Percentiles rank a stretch among this genome's conserved stretches.
These are phyloP conservation scores for Cyberlindnera sargentensis DNA, from an alignment of 805 yeast species.

Conservation along the genomic window DNA sequence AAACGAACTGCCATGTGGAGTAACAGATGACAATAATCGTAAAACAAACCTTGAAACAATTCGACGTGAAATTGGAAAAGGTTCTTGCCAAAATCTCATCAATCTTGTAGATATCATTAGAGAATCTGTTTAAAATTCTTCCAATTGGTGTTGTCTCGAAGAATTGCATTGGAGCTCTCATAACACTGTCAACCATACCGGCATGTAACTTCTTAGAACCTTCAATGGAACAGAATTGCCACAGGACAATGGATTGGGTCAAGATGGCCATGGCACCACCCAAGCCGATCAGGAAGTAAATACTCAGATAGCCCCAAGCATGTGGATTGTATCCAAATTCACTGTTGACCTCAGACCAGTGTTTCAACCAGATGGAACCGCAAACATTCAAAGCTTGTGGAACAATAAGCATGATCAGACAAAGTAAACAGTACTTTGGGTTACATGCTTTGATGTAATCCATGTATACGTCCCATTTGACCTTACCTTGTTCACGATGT, in stretches of 20 bases:
- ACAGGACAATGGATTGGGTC: conserved; percentile 59
- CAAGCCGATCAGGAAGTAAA: conserved; percentile 72
- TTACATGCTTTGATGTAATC: conserved; percentile 89
- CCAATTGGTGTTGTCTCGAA: conserved; percentile 96
- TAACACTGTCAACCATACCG: conserved; percentile 62
- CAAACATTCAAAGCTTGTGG: conserved; percentile 56
- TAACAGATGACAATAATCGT: conserved; percentile 74
- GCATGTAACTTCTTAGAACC: conserved; percentile 76
- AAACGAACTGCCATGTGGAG: conserved; percentile 82
- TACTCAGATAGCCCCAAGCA: conserved; percentile 61
- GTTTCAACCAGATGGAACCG: conserved; percentile 89
- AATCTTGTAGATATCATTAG: conserved; percentile 83
- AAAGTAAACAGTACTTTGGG: conserved; percentile 51
- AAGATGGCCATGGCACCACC: conserved; percentile 54
- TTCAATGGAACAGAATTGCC: conserved; percentile 76
- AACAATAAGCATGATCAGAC: conserved; percentile 46
- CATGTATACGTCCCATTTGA: conserved; percentile 76
- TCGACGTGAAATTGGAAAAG: conserved; percentile 59
- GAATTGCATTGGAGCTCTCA: conserved; percentile 91
- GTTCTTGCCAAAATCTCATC: conserved; percentile 74
- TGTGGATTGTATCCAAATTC: conserved; percentile 62
- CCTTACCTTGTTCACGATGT: conserved; percentile 88
- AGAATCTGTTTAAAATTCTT: conserved; percentile 82
- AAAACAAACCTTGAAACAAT: conserved; percentile 56
- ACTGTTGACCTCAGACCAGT: conserved; percentile 92